Percentiles rank a stretch among this genome's conserved stretches.
Conservation (phyloP, 768 basidiomycete genomes). For the Lenzites betulinus region DNA sequence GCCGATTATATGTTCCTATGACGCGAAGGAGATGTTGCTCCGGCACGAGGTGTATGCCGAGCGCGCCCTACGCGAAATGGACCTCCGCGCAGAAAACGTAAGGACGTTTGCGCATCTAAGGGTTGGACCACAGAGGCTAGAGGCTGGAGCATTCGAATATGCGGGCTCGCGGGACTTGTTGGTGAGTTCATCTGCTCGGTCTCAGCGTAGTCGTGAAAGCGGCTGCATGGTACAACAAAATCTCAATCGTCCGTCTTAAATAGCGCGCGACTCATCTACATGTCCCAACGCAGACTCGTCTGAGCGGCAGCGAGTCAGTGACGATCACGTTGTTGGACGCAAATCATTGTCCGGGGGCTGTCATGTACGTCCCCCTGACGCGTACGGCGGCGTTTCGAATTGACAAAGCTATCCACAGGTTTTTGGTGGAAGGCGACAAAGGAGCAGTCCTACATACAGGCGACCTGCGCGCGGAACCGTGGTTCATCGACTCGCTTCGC, state of each 20-base stretch:
- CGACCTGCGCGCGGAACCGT: slow-evolving; percentile 87
- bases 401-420: slow-evolving; percentile 52
- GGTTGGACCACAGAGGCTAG: slow-evolving; percentile 47
- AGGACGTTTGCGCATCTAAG: slow-evolving; percentile 71
- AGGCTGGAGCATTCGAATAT: slow-evolving; percentile 51
- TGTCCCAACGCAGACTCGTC: slow-evolving; percentile 60
- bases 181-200: slow-evolving; percentile 40
- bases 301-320: slow-evolving; percentile 59
- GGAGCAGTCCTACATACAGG: slow-evolving; percentile 89
- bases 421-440: slow-evolving; percentile 70
- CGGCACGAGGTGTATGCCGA: slow-evolving; percentile 72
- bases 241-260: neutral
- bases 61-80: slow-evolving; percentile 55
- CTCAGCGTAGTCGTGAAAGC: too few species aligned
- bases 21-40: slow-evolving; percentile 86
- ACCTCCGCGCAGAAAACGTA: slow-evolving; percentile 50
- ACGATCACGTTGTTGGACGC: slow-evolving; percentile 84
- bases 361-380: slow-evolving; percentile 51
- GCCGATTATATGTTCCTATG: slow-evolving; percentile 73
- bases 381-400: neutral
- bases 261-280: slow-evolving; percentile 64
- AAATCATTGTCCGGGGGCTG: slow-evolving; percentile 93
- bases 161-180: slow-evolving; percentile 66
- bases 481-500: slow-evolving; percentile 67
- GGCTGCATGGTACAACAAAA: neutral